These are phyloP conservation scores for Aaosphaeria arxii DNA, from an alignment of 2,329 filamentous ascomycete genomes.

Conservation along the genomic window DNA sequence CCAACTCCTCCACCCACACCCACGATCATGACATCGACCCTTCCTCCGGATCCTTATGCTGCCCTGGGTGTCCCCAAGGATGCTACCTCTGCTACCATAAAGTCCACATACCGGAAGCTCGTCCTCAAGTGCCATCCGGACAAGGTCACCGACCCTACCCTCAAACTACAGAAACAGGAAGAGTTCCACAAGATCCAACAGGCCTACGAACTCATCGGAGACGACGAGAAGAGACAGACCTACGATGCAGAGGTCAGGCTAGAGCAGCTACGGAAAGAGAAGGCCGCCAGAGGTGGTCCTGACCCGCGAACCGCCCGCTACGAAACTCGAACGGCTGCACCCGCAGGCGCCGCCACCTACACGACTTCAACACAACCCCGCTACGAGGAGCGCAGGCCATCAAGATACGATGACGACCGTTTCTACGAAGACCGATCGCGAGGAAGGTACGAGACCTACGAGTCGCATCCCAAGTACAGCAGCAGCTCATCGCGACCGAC, in stretches of 20 bases:
- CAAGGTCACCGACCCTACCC: conserved; percentile 75
- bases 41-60: conserved; percentile 73
- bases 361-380: conserved; percentile 15
- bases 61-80: conserved; percentile 70
- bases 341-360: conserved; percentile 22
- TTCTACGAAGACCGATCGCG: conserved; percentile 39
- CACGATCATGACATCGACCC: conserved; percentile 38
- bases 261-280: conserved; percentile 60
- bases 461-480: conserved; percentile 29
- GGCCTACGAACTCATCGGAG: conserved; percentile 85
- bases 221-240: conserved; percentile 67
- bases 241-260: conserved; percentile 77
- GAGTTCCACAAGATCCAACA: conserved; percentile 92
- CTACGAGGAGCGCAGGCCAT: conserved; percentile 34
- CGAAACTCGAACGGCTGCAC: conserved; percentile 26
- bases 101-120: conserved; percentile 78
- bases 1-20: too few species aligned
- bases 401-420: conserved; percentile 31
- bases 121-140: conserved; percentile 88
- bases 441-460: conserved; percentile 39
- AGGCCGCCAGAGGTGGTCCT: conserved; percentile 40
- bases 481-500: conserved; percentile 19
- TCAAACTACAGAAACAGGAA: conserved; percentile 75
- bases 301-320: conserved; percentile 33
- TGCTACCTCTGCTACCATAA: conserved; percentile 69